Conservation (phyloP, 345 rosid species). For the Populus pruinosa region DNA sequence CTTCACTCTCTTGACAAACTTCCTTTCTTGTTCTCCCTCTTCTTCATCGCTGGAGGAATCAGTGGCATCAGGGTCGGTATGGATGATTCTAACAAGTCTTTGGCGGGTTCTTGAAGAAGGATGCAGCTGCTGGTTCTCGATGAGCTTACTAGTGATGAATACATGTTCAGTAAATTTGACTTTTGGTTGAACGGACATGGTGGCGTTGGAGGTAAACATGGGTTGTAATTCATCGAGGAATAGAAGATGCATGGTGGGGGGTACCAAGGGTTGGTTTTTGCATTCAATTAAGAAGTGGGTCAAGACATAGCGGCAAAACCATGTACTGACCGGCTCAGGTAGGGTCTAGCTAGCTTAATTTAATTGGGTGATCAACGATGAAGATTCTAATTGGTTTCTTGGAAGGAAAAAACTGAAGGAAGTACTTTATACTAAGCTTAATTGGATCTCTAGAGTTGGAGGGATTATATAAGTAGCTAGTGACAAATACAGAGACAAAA, state of each 20-base stretch:
- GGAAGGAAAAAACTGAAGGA: not conserved
- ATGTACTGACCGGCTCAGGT: not conserved
- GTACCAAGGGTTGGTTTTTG: not conserved
- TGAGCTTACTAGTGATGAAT: not conserved
- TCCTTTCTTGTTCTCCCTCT: not conserved
- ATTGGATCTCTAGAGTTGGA: not conserved
- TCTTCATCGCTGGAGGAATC: conserved; percentile 27
- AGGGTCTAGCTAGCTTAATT: not conserved
- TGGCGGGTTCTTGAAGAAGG: not conserved
- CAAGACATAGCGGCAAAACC: not conserved
- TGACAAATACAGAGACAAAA: not conserved
- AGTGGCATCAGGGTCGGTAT: conserved; percentile 27
- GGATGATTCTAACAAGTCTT: conserved; percentile 16
- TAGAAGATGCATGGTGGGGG: not conserved
- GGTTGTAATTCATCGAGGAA: not conserved
- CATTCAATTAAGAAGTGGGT: not conserved
- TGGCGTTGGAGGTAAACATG: not conserved
- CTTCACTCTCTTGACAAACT: not conserved
- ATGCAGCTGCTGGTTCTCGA: not conserved
- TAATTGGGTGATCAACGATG: not conserved
- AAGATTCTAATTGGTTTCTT: no score
- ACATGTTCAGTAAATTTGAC: not conserved
- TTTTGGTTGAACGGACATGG: conserved; percentile 2
- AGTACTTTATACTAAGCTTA: not conserved
- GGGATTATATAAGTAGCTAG: not conserved